Conservation (phyloP, 2,329 filamentous ascomycete species). For the Colletotrichum orbiculare region DNA sequence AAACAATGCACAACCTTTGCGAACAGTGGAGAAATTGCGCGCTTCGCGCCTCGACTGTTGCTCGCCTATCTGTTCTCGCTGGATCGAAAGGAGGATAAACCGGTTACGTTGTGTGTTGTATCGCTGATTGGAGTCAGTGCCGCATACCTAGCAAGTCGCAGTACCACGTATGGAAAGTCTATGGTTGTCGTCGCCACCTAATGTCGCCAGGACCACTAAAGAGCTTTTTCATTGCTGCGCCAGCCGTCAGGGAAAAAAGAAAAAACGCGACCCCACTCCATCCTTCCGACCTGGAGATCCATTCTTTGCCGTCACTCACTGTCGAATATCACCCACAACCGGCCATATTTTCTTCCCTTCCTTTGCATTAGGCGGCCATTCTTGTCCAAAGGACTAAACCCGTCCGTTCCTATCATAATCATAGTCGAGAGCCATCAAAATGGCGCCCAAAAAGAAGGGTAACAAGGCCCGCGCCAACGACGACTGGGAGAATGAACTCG, state of each 20-base stretch:
- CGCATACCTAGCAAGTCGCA: too few species aligned
- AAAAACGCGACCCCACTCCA: slow-evolving; percentile 24
- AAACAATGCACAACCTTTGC: too few species aligned
- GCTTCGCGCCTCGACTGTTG: too few species aligned
- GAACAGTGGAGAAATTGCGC: too few species aligned
- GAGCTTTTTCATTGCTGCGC: slow-evolving; percentile 3
- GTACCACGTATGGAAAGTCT: too few species aligned
- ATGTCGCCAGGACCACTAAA: background rate
- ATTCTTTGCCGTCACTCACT: slow-evolving; percentile 22
- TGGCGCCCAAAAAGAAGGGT: slow-evolving; percentile 95
- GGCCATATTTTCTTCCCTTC: slow-evolving; percentile 11
- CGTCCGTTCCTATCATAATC: background rate
- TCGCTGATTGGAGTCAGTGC: too few species aligned
- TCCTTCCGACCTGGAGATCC: slow-evolving; percentile 5
- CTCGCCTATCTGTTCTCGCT: too few species aligned
- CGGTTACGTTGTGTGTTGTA: too few species aligned
- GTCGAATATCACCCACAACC: slow-evolving; percentile 23
- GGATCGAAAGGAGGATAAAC: too few species aligned
- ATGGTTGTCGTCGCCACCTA: too few species aligned
- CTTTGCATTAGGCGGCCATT: slow-evolving; percentile 8
- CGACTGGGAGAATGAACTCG: slow-evolving; percentile 95
- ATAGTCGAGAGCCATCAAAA: slow-evolving; percentile 55
- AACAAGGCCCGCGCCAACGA: slow-evolving; percentile 86
- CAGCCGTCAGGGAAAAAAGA: slow-evolving; percentile 10
- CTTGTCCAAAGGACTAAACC: background rate